Percentiles rank a stretch among this genome's conserved stretches.
Evolutionary conservation across 2,329 filamentous ascomycete genomes (phyloP).

Genomic region (Daldinia eschscholtzii): DNA sequence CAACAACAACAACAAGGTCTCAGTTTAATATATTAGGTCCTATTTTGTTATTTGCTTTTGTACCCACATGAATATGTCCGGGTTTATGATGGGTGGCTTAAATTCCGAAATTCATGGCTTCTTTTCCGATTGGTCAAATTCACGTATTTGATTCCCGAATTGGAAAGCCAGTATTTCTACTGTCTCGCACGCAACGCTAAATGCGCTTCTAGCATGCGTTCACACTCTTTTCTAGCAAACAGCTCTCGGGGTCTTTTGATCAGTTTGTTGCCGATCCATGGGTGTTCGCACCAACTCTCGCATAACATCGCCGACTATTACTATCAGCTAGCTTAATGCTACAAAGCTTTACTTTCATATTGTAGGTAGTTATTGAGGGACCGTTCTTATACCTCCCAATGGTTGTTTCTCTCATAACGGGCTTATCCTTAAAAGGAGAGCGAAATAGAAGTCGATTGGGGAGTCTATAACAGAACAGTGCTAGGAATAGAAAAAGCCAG

Average conservation of each 20-base stretch:
- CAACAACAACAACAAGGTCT: too few species aligned
- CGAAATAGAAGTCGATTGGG: background rate
- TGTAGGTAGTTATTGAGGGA: too few species aligned
- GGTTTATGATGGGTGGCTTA: slow-evolving; percentile 6
- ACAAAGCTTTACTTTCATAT: too few species aligned
- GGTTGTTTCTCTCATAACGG: too few species aligned
- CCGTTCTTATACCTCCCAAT: too few species aligned
- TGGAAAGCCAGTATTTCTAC: slow-evolving; percentile 20
- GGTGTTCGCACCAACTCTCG: background rate
- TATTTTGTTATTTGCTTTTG: slow-evolving; percentile 7
- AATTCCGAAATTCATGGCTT: slow-evolving; percentile 8
- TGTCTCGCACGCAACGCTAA: background rate
- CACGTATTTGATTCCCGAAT: slow-evolving; percentile 24
- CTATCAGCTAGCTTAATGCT: too few species aligned
- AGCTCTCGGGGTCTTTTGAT: background rate
- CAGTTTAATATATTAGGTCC: background rate
- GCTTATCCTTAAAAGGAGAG: too few species aligned
- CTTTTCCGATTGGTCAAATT: slow-evolving; percentile 25
- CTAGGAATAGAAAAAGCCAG: background rate
- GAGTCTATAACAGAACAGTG: background rate
- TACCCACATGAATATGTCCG: background rate
- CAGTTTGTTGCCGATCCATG: background rate
- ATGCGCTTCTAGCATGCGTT: too few species aligned
- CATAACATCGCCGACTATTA: too few species aligned
- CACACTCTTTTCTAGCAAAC: background rate